phyloP scores from a whole-genome alignment of 2,329 filamentous ascomycete species.

The Cercospora citrullina region DNA sequence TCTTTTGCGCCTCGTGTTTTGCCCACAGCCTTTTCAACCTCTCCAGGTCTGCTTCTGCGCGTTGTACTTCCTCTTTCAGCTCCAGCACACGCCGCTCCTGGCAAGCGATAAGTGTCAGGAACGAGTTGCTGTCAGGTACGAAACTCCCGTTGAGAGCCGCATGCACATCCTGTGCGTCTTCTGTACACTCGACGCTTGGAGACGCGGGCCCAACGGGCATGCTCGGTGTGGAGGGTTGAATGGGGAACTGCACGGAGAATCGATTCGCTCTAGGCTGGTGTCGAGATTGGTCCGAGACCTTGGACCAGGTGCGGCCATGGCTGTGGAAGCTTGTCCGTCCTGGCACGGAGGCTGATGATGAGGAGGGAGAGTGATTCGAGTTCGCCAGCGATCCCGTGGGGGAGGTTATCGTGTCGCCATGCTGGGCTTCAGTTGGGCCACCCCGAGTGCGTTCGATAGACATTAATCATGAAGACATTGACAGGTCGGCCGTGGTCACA shows the following conservation, averaged over 20 bases:
- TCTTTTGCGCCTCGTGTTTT: conserved; percentile 71
- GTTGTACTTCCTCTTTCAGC: conserved; percentile 81
- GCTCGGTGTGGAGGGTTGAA: conserved; percentile 41
- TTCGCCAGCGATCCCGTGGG: conserved; percentile 23
- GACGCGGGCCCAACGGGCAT: conserved; percentile 39
- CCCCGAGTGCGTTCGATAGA: conserved; percentile 12
- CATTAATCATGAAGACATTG: conserved; percentile 21
- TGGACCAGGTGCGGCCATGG: conserved; percentile 35
- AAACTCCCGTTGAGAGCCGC: conserved; percentile 10
- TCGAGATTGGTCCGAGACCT: conserved; percentile 27
- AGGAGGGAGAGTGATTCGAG: conserved; percentile 20
- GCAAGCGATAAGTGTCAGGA: conserved; percentile 85
- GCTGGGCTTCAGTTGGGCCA: conserved; percentile 21
- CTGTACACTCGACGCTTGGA: conserved; percentile 33
- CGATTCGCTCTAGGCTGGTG: conserved; percentile 41
- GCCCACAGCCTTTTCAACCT: conserved; percentile 83
- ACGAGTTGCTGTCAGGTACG: conserved; percentile 44
- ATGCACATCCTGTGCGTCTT: conserved; percentile 21
- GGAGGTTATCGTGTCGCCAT: conserved; percentile 16
- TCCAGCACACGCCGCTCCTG: conserved; percentile 91
- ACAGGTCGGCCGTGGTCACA: conserved; percentile 1
- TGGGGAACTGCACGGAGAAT: conserved; percentile 52
- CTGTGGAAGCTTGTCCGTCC: conserved; percentile 31
- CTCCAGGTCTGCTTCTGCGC: conserved; percentile 74
- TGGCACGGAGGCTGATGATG: conserved; percentile 11